These are phyloP conservation scores for Mucor piriformis DNA, from an alignment of 371 early-diverging fungal genomes.

Conservation along the genomic window DNA sequence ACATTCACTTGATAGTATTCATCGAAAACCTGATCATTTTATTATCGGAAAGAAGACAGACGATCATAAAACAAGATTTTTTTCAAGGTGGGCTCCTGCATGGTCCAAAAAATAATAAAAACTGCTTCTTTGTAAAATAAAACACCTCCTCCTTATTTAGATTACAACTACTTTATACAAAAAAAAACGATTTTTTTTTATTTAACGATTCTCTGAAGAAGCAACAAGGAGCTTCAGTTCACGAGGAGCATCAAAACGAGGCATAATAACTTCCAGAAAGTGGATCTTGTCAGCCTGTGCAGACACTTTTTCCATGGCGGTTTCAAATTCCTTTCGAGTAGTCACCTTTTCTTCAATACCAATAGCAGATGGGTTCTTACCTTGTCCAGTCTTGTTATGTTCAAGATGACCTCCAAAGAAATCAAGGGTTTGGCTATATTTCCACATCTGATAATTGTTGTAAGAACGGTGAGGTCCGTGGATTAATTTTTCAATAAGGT, in stretches of 20 bases:
- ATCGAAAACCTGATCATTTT: constrained; percentile 33
- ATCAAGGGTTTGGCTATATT: constrained; percentile 42
- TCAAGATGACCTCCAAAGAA: constrained; percentile 43
- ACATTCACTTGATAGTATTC: constrained; percentile 18
- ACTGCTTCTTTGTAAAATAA: not conserved
- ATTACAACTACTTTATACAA: not conserved
- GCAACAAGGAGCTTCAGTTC: constrained; percentile 30
- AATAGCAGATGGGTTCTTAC: constrained; percentile 15
- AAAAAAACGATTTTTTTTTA: too few relatives aligned
- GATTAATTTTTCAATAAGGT: constrained; percentile 53
- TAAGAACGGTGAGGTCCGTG: constrained; percentile 50
- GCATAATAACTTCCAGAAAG: constrained; percentile 46
- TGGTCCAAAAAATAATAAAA: constrained; percentile 32
- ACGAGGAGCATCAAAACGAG: constrained; percentile 40
- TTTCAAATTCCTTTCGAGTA: constrained; percentile 39
- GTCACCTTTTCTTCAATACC: constrained; percentile 32
- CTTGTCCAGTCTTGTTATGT: constrained; percentile 13
- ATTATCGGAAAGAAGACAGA: too few relatives aligned
- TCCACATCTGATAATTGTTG: constrained; percentile 55
- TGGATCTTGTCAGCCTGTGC: constrained; percentile 34
- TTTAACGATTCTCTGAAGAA: constrained; percentile 32
- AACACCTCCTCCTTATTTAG: not conserved
- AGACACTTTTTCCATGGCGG: constrained; percentile 26
- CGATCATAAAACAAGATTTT: constrained; percentile 32
- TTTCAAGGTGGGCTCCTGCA: constrained; percentile 36